Evolutionary conservation across 2,329 filamentous ascomycete genomes (phyloP).

Genomic region (Diplodia seriata): DNA sequence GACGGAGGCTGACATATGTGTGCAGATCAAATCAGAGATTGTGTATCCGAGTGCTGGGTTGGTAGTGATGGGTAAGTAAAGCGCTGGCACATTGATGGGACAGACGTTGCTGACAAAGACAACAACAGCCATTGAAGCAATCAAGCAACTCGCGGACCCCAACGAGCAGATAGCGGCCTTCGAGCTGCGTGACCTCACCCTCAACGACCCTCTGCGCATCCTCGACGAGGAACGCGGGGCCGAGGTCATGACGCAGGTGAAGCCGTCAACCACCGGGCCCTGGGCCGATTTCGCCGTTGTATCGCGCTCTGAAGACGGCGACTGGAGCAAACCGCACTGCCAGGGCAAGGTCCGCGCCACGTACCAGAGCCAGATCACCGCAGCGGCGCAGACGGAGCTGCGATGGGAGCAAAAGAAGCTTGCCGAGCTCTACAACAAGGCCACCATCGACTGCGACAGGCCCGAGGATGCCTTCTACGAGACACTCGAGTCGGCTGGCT

Average conservation of each 20-base stretch:
- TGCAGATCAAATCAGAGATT: slow-evolving; percentile 29
- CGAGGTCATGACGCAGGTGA: slow-evolving; percentile 20
- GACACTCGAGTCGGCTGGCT: slow-evolving; percentile 36
- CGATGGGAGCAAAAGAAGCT: slow-evolving; percentile 1
- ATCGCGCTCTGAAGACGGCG: neutral
- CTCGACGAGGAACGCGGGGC: slow-evolving; percentile 13
- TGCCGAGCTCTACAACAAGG: neutral
- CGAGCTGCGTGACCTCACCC: slow-evolving; percentile 9
- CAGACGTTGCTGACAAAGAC: neutral
- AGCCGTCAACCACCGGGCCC: neutral
- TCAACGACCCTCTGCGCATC: slow-evolving; percentile 30
- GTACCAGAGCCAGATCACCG: neutral
- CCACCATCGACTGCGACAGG: neutral
- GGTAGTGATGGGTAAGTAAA: slow-evolving; percentile 37
- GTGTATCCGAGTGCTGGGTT: slow-evolving; percentile 44
- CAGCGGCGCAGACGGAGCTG: neutral
- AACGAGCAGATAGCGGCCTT: slow-evolving; percentile 28
- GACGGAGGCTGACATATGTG: neutral
- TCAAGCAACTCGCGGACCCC: slow-evolving; percentile 17
- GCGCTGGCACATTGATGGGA: neutral
- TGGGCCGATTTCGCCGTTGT: slow-evolving; percentile 13
- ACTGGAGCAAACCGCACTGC: slow-evolving; percentile 1
- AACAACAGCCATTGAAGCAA: slow-evolving; percentile 39
- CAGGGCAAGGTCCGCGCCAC: slow-evolving; percentile 6
- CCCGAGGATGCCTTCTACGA: slow-evolving; percentile 34